These are phyloP conservation scores for Primulina huaijiensis DNA, from an alignment of 257 asterid species.

Conservation along the genomic window DNA sequence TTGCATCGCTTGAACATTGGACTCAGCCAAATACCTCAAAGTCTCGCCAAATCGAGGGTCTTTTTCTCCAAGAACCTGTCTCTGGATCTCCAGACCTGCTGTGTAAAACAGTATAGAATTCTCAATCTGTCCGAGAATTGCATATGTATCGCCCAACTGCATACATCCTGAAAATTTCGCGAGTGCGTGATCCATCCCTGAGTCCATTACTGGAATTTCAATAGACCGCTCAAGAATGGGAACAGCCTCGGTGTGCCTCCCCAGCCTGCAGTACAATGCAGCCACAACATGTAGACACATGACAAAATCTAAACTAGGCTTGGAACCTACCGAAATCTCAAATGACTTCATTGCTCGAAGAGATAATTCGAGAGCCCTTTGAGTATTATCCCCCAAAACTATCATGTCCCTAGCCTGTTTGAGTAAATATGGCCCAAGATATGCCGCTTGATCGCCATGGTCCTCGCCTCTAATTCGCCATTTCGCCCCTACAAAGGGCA, in stretches of 20 bases:
- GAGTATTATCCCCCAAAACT: conserved; percentile 46
- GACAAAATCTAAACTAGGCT: conserved; percentile 59
- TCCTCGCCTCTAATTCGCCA: conserved; percentile 35
- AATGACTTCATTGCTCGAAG: conserved; percentile 66
- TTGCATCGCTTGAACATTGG: conserved; percentile 87
- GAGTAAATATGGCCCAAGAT: conserved; percentile 73
- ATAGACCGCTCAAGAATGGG: conserved; percentile 77
- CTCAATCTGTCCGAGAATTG: conserved; percentile 81
- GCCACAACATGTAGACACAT: conserved; percentile 88
- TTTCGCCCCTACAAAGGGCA: conserved; percentile 30
- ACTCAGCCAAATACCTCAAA: conserved; percentile 89
- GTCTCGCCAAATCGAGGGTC: conserved; percentile 83
- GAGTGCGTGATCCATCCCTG: conserved; percentile 74
- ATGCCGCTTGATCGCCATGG: conserved; percentile 34
- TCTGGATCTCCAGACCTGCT: conserved; percentile 90
- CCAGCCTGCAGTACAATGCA: conserved; percentile 61
- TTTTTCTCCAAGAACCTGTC: conserved; percentile 71
- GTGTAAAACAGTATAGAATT: conserved; percentile 65
- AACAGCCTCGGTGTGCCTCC: conserved; percentile 59
- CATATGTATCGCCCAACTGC: conserved; percentile 93
- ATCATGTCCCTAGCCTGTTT: conserved; percentile 76
- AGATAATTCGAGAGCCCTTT: conserved; percentile 73
- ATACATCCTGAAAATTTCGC: conserved; percentile 95
- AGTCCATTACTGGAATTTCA: conserved; percentile 66
- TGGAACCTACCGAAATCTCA: conserved; percentile 37